A percentile compares a stretch with the other conserved stretches of the same genome.
These are phyloP conservation scores for Brettanomyces nanus DNA, from an alignment of 805 yeast species.

Conservation along the genomic window DNA sequence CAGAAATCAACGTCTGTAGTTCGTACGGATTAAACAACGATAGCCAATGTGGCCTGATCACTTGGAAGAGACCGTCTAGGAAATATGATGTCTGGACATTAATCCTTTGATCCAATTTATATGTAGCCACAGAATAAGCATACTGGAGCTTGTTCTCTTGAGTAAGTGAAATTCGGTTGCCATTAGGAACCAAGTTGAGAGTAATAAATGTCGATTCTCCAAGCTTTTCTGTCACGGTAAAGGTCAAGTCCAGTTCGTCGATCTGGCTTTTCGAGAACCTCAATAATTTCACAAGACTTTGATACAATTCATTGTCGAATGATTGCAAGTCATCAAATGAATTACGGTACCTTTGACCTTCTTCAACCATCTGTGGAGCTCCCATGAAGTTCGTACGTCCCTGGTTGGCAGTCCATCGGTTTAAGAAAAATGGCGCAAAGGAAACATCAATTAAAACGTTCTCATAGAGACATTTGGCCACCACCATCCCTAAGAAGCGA, in stretches of 20 bases:
- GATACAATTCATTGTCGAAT: conserved; percentile 61
- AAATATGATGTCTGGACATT: conserved; percentile 53
- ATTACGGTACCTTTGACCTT: conserved; percentile 33
- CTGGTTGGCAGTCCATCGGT: conserved; percentile 39
- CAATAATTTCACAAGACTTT: conserved; percentile 54
- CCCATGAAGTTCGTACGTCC: conserved; percentile 27
- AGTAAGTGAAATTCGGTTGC: conserved; percentile 49
- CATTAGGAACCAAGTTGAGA: conserved; percentile 53
- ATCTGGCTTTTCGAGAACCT: conserved; percentile 44
- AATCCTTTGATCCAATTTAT: conserved; percentile 59
- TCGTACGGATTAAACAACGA: conserved; percentile 80
- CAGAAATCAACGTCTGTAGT: conserved; percentile 76
- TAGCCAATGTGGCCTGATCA: conserved; percentile 70
- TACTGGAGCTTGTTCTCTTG: conserved; percentile 59
- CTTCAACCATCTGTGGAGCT: conserved; percentile 6
- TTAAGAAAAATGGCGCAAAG: conserved; percentile 81
- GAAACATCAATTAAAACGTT: conserved; percentile 71
- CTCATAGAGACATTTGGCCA: conserved; percentile 87
- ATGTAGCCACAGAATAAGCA: conserved; percentile 69
- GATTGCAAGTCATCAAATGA: conserved; percentile 74
- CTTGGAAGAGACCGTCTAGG: conserved; percentile 59
- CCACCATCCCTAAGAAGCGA: conserved; percentile 68
- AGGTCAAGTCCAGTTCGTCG: conserved; percentile 52
- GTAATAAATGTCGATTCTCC: conserved; percentile 13
- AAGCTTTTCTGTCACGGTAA: conserved; percentile 49